Conservation (phyloP, 306 rosid genomes). For the Dicorynia guianensis region DNA sequence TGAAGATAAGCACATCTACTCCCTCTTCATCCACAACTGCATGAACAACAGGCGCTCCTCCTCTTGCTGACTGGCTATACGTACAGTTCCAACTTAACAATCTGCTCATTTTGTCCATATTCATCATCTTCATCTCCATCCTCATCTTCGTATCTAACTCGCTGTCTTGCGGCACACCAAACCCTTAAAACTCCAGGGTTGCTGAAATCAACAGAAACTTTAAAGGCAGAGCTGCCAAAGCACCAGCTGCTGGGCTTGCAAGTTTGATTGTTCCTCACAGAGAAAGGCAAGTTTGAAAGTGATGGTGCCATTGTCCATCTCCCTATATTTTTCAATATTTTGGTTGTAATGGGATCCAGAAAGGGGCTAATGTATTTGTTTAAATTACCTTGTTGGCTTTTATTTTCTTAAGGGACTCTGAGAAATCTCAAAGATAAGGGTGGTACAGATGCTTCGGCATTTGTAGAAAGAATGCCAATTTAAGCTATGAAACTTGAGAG, state of each 20-base stretch:
- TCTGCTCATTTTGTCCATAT: slow-evolving; percentile 67
- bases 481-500: no score
- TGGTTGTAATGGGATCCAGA: slow-evolving; percentile 25
- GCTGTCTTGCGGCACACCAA: slow-evolving; percentile 60
- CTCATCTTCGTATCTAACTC: slow-evolving; percentile 58
- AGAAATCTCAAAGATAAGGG: slow-evolving; percentile 42
- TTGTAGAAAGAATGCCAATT: not conserved
- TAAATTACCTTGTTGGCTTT: slow-evolving; percentile 19
- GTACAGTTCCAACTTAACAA: slow-evolving; percentile 68
- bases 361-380: slow-evolving; percentile 10
- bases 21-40: slow-evolving; percentile 65
- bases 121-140: slow-evolving; percentile 55
- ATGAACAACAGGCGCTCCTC: slow-evolving; percentile 80
- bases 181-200: slow-evolving; percentile 24
- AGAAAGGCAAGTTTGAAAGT: slow-evolving; percentile 38
- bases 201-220: slow-evolving; percentile 19
- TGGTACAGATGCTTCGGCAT: slow-evolving; percentile 12
- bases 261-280: slow-evolving; percentile 3
- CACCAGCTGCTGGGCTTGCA: slow-evolving; percentile 21
- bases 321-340: slow-evolving; percentile 17
- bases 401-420: slow-evolving; percentile 13
- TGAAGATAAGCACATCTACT: slow-evolving; percentile 81
- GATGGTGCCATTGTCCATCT: slow-evolving; percentile 32
- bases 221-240: not conserved
- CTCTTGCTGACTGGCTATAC: slow-evolving; percentile 64